Evolutionary conservation across 495 filamentous ascomycete species (phyloP).

Genomic region (Cercophora scortea): DNA sequence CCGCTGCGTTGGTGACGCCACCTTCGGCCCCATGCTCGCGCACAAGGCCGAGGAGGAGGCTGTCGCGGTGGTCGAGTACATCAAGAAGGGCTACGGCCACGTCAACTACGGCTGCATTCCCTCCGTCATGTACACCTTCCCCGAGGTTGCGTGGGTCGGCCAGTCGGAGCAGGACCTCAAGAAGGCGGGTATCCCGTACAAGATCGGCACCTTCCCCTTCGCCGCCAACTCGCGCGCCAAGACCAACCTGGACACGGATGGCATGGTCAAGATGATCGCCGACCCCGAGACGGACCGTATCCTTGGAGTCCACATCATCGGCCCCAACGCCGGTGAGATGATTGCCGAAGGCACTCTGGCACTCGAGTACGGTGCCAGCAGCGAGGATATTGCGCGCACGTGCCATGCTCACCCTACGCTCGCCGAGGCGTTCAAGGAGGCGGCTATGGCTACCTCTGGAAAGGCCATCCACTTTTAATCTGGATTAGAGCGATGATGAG

Average conservation of each 20-base stretch:
- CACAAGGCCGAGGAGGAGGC: conserved; percentile 99
- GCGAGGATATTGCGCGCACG: conserved; percentile 90
- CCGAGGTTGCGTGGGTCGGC: conserved; percentile 97
- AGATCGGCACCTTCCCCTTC: conserved; percentile 90
- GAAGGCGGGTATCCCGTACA: conserved; percentile 81
- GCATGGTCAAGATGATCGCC: conserved; percentile 92
- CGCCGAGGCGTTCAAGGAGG: conserved; percentile 98
- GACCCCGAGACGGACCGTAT: conserved; percentile 96
- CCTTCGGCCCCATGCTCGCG: conserved; percentile 97
- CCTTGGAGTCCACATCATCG: conserved; percentile 92
- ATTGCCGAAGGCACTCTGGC: conserved; percentile 95
- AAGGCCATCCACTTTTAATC: conserved; percentile 93
- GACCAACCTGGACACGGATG: conserved; percentile 96
- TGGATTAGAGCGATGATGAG: background rate
- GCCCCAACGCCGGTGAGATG: conserved; percentile 96
- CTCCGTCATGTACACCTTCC: conserved; percentile 98
- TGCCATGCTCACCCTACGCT: conserved; percentile 97
- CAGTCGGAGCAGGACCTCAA: conserved; percentile 97
- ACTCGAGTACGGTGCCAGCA: conserved; percentile 90
- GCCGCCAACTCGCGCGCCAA: conserved; percentile 95
- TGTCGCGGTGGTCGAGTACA: conserved; percentile 89
- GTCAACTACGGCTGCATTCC: conserved; percentile 99
- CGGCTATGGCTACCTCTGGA: conserved; percentile 93
- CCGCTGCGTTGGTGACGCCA: conserved; percentile 91
- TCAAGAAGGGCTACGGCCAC: conserved; percentile 94